Evolutionary conservation across 148 eudicot species (phyloP).

Genomic region (Linanthus parryae): DNA sequence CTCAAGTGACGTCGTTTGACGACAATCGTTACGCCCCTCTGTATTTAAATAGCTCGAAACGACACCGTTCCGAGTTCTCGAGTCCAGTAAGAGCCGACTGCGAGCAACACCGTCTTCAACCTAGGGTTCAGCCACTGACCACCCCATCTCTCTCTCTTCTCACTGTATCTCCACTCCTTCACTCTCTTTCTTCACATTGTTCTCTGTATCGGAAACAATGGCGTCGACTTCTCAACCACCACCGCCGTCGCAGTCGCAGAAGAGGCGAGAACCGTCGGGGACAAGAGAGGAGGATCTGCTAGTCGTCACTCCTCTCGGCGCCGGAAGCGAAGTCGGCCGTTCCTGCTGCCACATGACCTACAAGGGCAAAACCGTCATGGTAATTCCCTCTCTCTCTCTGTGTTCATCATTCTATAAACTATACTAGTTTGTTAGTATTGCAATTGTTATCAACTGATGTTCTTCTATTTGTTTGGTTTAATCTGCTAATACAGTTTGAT

Average conservation of each 20-base stretch:
- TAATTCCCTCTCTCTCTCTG: conserved; percentile 11
- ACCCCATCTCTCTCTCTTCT: neutral
- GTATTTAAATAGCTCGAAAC: conserved; percentile 1
- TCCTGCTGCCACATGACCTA: conserved; percentile 81
- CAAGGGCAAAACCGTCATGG: conserved; percentile 86
- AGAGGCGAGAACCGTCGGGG: conserved; percentile 45
- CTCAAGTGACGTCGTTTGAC: no score
- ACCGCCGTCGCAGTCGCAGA: conserved; percentile 43
- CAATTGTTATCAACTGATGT: neutral
- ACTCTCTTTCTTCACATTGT: neutral
- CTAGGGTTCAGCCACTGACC: neutral
- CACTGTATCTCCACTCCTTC: neutral
- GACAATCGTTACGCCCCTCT: neutral
- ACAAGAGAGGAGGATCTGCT: conserved; percentile 75
- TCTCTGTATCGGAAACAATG: conserved; percentile 26
- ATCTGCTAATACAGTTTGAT: no score
- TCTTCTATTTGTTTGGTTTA: neutral
- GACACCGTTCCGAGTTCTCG: neutral
- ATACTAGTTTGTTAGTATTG: neutral
- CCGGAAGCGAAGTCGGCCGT: conserved; percentile 93
- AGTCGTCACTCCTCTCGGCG: conserved; percentile 80
- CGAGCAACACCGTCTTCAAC: neutral
- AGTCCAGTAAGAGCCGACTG: neutral
- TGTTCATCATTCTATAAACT: neutral
- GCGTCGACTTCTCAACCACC: no score